Conservation (phyloP, 305 asterid genomes). For the Fraxinus albicans region DNA sequence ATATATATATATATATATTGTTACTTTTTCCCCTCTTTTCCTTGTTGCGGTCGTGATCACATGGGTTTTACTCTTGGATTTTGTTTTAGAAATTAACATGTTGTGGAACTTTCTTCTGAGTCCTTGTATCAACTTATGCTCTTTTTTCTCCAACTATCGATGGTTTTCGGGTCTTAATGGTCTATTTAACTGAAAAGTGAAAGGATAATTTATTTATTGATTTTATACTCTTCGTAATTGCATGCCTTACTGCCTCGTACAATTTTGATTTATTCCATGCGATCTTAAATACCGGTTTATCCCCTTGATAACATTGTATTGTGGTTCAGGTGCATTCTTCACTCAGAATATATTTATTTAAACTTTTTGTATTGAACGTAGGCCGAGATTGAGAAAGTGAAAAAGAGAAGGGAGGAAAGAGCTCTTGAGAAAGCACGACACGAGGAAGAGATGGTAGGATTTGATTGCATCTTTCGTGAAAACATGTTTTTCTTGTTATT, state of each 20-base stretch:
- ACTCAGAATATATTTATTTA: conserved; percentile 14
- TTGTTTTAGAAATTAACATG: neutral
- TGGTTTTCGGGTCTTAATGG: neutral
- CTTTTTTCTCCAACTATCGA: neutral
- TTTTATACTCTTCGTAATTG: conserved; percentile 7
- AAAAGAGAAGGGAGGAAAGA: conserved; percentile 91
- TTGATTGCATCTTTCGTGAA: conserved; percentile 15
- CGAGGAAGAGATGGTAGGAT: conserved; percentile 87
- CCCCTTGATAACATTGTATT: conserved; percentile 15
- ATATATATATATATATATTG: no score
- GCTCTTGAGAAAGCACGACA: conserved; percentile 91
- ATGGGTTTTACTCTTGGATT: neutral
- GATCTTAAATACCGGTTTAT: conserved; percentile 14
- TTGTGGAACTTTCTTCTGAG: neutral
- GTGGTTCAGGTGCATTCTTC: neutral
- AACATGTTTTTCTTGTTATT: conserved; percentile 8
- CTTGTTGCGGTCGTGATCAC: neutral
- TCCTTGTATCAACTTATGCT: neutral
- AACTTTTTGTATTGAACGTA: conserved; percentile 24
- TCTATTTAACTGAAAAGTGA: neutral
- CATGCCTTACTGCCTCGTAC: conserved; percentile 5
- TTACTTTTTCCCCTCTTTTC: neutral
- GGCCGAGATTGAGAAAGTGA: conserved; percentile 92
- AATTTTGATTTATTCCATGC: conserved; percentile 2
- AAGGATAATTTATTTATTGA: neutral